Base-by-base conservation (phyloP, 345 rosid genomes). In the Citrus reticulata region DNA sequence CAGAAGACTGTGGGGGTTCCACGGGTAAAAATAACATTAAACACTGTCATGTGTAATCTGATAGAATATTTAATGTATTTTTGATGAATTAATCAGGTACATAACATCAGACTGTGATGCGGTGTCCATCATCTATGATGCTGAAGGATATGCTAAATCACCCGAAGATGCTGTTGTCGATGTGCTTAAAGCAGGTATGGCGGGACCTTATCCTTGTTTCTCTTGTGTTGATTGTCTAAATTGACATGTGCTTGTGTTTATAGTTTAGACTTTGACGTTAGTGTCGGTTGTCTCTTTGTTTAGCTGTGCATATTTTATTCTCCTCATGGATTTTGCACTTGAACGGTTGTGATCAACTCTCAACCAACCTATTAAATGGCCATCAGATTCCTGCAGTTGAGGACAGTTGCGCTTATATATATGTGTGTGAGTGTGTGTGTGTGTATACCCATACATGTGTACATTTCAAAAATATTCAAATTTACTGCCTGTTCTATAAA, bases 91-190 rank as follows among this genome's bases (percentile, higher is more conserved):
- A 16, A 73, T 73, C 89, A 92, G 98, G 85, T 94, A 93, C 83
- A 88, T 96, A 40, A 79, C 92, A 29, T 96, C 97, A 4, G 98
- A 96, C 78, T 96, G 99, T 79, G 98, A 96, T 71, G 97, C 99
- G 0, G 97, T 96, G 13, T 80, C 90, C 8, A 85, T 92, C 85
- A 93, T 94, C 75, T 70, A 90, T 59, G 86, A 89, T 6, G 79
- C 25, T 9, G 92, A 92, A 86, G 87, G 91, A 72, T 93, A 90
- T 57, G 92, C 90, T 9, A 91, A 90, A 78, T 30, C 89, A 16
- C 98, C 97, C 1, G 97, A 96, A 84, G 97, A 94, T 81, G 98
- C 95, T 2, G 95, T 96, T 0, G 90, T 72, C 29, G 92, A 87
- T 75, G 97, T 88, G 37, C 97, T 94, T 77, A 91, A 85, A 84